Base-by-base conservation (phyloP, 306 rosid species). In the Trifolium repens region DNA sequence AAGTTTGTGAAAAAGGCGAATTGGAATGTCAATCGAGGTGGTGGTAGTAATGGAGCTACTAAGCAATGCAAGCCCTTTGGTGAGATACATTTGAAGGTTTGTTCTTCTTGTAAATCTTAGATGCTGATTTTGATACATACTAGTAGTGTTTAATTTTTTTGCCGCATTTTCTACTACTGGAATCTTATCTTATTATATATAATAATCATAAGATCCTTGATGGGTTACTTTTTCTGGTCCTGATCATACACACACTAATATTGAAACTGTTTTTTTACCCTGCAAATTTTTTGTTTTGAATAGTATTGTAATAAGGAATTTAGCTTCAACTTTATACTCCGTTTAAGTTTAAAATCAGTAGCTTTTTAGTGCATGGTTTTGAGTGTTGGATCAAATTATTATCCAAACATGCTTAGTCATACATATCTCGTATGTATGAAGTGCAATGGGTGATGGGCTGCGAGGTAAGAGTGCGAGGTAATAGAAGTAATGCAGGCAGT, bases 81-180 rank as follows among this genome's bases (percentile, higher is more conserved):
- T 72, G 97, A 78, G 89, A 92, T 94, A 65, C 99, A 94, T 82
- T 84, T 94, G 89, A 92, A 92, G 99, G 99, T 94, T 83, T 79
- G 93, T 81, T 70, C 46, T 80, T 52, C 9, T 69, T 9, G 42
- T 63, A 24, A 40, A 44, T 44, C 11, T 12, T 44, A 44, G 64
- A 35, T n/a, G 4, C 60, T 17, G 13, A 9, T 1, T 43, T 14
- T 6, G 34, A 55, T 55, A 22, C 34, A 35, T 8, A 9, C 1
- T 1, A 39, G 10, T 1, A 39, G 10, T 14, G 35, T 80, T 65
- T 76, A 2, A 27, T 39, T 54, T 40, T 40, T 34, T 71, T 27
- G 57, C 24, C 2, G 57, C 17, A 8, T 32, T 32, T 32, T 32
- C 6, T 4, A 32, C 6, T 32, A 4, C 6, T 32, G 1, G 35